phyloP scores from a whole-genome alignment of 305 asterid species.

The Ajuga reptans region DNA sequence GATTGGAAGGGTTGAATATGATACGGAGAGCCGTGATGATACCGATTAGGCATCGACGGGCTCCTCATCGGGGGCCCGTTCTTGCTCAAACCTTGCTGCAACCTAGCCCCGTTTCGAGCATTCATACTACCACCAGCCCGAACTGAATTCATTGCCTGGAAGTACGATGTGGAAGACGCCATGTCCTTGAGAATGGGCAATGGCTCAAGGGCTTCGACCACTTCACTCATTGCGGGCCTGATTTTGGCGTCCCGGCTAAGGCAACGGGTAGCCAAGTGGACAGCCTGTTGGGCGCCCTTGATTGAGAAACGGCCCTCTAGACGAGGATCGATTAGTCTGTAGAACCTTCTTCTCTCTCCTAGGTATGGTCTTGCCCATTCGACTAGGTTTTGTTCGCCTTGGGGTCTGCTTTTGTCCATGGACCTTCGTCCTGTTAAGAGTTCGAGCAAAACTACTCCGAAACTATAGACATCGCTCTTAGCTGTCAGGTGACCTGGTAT shows the following conservation, averaged over 20 bases:
- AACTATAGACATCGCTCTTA: constrained; percentile 77
- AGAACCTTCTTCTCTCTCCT: constrained; percentile 49
- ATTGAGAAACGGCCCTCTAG: constrained; percentile 69
- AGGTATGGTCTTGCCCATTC: constrained; percentile 66
- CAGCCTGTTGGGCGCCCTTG: constrained; percentile 54
- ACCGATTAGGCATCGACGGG: constrained; percentile 34
- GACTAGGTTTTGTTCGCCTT: constrained; percentile 60
- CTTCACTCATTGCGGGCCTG: constrained; percentile 75
- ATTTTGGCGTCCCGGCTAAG: constrained; percentile 61
- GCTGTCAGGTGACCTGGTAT: constrained; percentile 66
- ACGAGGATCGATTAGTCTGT: constrained; percentile 52
- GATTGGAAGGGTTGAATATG: constrained; percentile 33
- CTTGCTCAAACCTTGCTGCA: constrained; percentile 23
- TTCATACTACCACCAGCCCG: constrained; percentile 27
- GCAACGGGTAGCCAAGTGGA: constrained; percentile 66
- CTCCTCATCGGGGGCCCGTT: constrained; percentile 34
- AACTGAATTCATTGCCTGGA: constrained; percentile 48
- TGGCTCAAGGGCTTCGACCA: constrained; percentile 60
- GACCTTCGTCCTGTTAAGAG: constrained; percentile 57
- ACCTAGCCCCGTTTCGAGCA: constrained; percentile 27
- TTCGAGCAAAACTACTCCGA: constrained; percentile 75
- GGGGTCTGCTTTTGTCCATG: constrained; percentile 57
- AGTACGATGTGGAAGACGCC: constrained; percentile 55
- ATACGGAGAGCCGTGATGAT: constrained; percentile 28
- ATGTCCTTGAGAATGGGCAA: constrained; percentile 55